Conservation (phyloP, 306 rosid species). For the Cucumis cinereus region DNA sequence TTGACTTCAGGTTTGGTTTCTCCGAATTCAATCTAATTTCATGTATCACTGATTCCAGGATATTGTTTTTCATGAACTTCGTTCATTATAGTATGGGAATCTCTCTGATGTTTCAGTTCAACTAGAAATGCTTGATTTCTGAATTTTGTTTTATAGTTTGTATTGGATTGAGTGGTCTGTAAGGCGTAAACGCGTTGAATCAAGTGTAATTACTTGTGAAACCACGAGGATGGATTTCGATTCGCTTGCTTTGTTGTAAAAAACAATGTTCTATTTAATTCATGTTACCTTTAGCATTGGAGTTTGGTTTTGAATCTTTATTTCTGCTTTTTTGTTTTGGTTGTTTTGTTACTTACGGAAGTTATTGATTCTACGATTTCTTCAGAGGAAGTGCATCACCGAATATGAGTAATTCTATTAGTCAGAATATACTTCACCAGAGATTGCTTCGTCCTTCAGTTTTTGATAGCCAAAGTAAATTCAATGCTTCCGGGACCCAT, state of each 20-base stretch:
- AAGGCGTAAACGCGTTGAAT: background rate
- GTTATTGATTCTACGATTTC: slow-evolving; percentile 16
- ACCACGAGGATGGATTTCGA: background rate
- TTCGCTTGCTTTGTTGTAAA: background rate
- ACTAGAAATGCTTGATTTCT: background rate
- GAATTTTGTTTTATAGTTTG: background rate
- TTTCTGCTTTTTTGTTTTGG: background rate
- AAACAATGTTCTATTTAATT: background rate
- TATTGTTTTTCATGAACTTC: background rate
- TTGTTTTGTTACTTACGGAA: background rate
- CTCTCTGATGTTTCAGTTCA: background rate
- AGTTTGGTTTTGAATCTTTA: background rate
- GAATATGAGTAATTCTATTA: slow-evolving; percentile 54
- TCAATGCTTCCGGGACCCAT: slow-evolving; percentile 37
- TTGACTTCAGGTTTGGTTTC: background rate
- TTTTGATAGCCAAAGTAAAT: slow-evolving; percentile 42
- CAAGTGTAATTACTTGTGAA: background rate
- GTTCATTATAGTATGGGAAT: background rate
- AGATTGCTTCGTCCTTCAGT: slow-evolving; percentile 37
- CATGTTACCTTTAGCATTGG: background rate
- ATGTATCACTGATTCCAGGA: background rate
- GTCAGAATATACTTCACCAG: slow-evolving; percentile 54
- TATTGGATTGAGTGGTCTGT: background rate
- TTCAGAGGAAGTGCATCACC: slow-evolving; percentile 30
- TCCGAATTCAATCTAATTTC: background rate